phyloP scores from a whole-genome alignment of 768 basidiomycete genomes.

The Trametes cinnabarina region DNA sequence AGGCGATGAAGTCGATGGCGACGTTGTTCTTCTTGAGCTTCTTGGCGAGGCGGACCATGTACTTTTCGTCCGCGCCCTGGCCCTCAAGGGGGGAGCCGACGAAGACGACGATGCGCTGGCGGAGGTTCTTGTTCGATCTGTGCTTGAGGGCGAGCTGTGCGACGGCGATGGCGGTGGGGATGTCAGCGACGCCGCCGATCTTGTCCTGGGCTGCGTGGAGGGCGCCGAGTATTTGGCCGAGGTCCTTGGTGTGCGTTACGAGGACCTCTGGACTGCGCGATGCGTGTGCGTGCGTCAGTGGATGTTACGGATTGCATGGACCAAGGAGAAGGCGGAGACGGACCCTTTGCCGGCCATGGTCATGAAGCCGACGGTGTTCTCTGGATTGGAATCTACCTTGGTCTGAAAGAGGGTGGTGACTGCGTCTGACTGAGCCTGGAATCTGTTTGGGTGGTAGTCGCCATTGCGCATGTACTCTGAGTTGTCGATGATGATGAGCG shows the following conservation, averaged over 20 bases:
- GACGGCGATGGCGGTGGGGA: slow-evolving; percentile 87
- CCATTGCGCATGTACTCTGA: slow-evolving; percentile 97
- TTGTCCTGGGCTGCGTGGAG: slow-evolving; percentile 68
- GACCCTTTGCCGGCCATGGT: slow-evolving; percentile 97
- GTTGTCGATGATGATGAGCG: slow-evolving; percentile 97
- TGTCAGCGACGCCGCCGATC: slow-evolving; percentile 80
- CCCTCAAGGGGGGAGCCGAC: slow-evolving; percentile 85
- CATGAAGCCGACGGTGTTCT: slow-evolving; percentile 97
- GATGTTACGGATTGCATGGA: not conserved
- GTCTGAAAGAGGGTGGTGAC: slow-evolving; percentile 87
- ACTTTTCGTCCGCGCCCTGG: slow-evolving; percentile 67
- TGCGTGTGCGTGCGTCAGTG: no score
- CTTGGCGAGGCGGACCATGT: slow-evolving; percentile 87
- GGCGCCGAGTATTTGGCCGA: slow-evolving; percentile 85
- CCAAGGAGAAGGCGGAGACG: not conserved
- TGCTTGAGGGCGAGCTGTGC: slow-evolving; percentile 97
- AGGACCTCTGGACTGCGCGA: slow-evolving; percentile 87
- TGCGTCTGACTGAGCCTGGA: slow-evolving; percentile 89
- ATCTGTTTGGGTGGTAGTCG: slow-evolving; percentile 83
- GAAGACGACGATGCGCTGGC: slow-evolving; percentile 94
- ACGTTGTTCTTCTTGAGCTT: slow-evolving; percentile 99
- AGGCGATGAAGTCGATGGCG: slow-evolving; percentile 86
- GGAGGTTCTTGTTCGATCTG: slow-evolving; percentile 96
- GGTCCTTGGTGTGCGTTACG: slow-evolving; percentile 92
- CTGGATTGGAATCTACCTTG: slow-evolving; percentile 94